Conservation (phyloP, 768 basidiomycete genomes). For the Lactifluus piperatus region DNA sequence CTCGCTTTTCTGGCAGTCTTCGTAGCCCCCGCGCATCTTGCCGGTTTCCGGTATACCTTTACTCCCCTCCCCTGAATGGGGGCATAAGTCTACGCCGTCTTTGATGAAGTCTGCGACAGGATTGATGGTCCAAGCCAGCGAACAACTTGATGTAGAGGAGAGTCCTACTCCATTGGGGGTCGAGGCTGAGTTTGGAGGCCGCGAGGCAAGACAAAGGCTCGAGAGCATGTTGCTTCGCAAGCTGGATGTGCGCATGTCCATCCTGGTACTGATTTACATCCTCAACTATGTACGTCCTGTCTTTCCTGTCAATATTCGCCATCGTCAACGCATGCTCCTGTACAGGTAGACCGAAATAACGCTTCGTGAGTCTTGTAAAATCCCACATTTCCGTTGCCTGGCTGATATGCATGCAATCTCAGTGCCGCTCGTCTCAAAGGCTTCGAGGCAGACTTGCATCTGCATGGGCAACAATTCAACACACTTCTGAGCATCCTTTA, state of each 20-base stretch:
- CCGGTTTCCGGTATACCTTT: too few relatives aligned
- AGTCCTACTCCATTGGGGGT: background rate
- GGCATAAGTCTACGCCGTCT: slow-evolving; percentile 19
- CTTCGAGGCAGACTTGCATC: slow-evolving; percentile 57
- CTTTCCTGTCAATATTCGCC: background rate
- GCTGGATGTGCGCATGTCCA: slow-evolving; percentile 35
- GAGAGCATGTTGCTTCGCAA: slow-evolving; percentile 38
- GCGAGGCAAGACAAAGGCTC: slow-evolving; percentile 30
- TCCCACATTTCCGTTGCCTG: background rate
- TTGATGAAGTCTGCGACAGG: background rate
- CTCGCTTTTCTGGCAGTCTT: too few relatives aligned
- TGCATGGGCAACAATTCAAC: slow-evolving; percentile 55
- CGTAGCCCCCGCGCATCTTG: too few relatives aligned
- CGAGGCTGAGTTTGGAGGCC: slow-evolving; percentile 31
- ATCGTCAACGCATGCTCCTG: background rate
- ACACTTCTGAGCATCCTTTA: slow-evolving; percentile 61
- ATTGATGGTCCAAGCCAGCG: background rate
- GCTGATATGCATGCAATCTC: background rate
- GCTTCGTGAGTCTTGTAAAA: slow-evolving; percentile 37
- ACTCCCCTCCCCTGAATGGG: too few relatives aligned
- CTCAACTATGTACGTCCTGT: slow-evolving; percentile 35
- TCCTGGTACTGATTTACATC: slow-evolving; percentile 39
- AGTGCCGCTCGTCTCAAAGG: slow-evolving; percentile 69
- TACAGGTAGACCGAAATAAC: slow-evolving; percentile 64
- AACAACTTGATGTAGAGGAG: background rate